Base-by-base conservation (phyloP, 2,329 filamentous ascomycete genomes). In the Colletotrichum sp. region DNA sequence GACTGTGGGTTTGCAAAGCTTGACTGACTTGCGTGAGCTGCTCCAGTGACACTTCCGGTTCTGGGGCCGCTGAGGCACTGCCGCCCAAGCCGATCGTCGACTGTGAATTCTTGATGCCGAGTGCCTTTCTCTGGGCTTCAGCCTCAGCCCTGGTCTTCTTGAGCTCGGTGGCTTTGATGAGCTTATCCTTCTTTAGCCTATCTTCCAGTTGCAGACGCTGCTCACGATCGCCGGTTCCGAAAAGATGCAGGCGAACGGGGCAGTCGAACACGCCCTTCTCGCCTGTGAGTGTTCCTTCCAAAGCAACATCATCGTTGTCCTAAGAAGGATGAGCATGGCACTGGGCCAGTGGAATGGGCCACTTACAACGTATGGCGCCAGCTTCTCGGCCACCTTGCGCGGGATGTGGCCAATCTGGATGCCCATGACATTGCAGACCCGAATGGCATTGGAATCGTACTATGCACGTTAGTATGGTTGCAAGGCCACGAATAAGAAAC, bases 381-480 rank as follows among this genome's bases (percentile, higher is more conserved):
- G 85, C 83, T 94, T 96, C n/a, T 88, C 85, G 1, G 93, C 95
- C 26, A 95, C 81, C 2, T 85, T 87, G 15, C 91, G 88, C 8
- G 94, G 93, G 55, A 98, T 87, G 83, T 98, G 95, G 1, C 95
- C 95, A 79, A 98, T 95, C 80, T 98, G 95, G 9, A 84, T 83
- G 18, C 92, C 90, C 81, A 94, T 90, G 16, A 96, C 94, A 82
- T 97, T 98, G 80, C 94, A 89, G 2, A 98, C 91, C 7, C 92
- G 91, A 73, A 98, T 95, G 0, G 95, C 95, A 84, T 97, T 97
- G 8, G 79, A 77, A 81, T 97, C 95, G 81, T 94, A 95, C 79
- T 87, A 68, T n/a, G 24, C 62, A 52, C 64, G 60, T 78, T 32
- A 75, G 60, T 36, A 9, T 15, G 8, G 10, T 22, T 68, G 55